Evolutionary conservation across 2,329 filamentous ascomycete species (phyloP), one percentile per base, ranked within the genome.

Genomic region (Aphanocladium album): DNA sequence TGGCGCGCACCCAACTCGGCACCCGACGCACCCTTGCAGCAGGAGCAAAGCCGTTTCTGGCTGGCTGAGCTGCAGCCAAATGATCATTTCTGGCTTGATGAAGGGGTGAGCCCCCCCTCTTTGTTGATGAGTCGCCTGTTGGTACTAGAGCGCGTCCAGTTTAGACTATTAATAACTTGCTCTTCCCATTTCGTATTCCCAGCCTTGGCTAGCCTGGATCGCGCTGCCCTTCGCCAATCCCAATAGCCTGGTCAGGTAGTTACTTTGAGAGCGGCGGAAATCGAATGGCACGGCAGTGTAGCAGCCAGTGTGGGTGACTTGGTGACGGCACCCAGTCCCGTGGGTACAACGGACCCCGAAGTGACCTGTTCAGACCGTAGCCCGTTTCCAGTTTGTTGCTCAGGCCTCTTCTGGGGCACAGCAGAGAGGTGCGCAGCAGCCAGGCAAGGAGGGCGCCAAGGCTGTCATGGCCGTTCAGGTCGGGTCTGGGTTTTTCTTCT

Each of bases 161-260:
- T 19, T 50, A 41, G 55, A 30, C 55, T 57, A 57, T 50, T 39
- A 41, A 57, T 57, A 50, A 57, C 33, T 12, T 19, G 16, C 23
- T 11, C 35, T 41, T 30, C 21, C 23, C n/a, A 55, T 39, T 49
- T 33, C 43, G 52, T 55, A 45, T 49, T 59, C 47, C 33, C 56
- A 58, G 33, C 21, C 47, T 59, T 51, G 56, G 56, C 56, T 59
- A 52, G 56, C 46, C 25, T 25, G 37, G 56, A 58, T 58, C 56
- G 56, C n/a, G 37, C 37, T 19, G 39, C 17, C n/a, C 8, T 57
- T 57, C 45, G 55, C 55, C 50, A 57, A 57, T 57, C 54, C 43
- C 16, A 49, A 39, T 35, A 46, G 27, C 9, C 23, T 12, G n/a
- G 51, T 39, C 16, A 5, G 7, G 8, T 46, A 11, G 21, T 12